These are phyloP conservation scores for Pythium grandisporangium DNA, from an alignment of 352 stramenopile species.

Conservation along the genomic window DNA sequence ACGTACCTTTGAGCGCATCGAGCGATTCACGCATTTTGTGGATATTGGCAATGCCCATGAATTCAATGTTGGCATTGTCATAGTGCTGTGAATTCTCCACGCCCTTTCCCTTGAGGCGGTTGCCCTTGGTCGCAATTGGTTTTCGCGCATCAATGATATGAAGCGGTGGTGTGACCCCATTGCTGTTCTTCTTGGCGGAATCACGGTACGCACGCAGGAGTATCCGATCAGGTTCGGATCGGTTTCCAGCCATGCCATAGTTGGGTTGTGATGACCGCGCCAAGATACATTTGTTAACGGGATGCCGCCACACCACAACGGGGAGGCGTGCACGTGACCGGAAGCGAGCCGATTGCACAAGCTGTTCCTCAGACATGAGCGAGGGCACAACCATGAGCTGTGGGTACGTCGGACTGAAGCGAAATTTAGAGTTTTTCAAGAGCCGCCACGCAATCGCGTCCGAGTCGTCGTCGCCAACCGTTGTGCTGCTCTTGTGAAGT, in stretches of 20 bases:
- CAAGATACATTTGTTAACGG: slow-evolving; percentile 89
- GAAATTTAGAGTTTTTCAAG: slow-evolving; percentile 87
- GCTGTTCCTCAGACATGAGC: slow-evolving; percentile 89
- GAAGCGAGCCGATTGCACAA: slow-evolving; percentile 86
- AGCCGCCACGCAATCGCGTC: slow-evolving; percentile 66
- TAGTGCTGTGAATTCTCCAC: slow-evolving; percentile 97
- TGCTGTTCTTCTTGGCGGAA: slow-evolving; percentile 68
- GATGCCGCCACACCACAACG: slow-evolving; percentile 89
- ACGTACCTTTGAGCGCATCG: slow-evolving; percentile 70
- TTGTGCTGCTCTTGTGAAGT: too few species aligned
- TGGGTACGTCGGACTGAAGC: slow-evolving; percentile 93
- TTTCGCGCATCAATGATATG: slow-evolving; percentile 84
- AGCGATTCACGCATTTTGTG: slow-evolving; percentile 97
- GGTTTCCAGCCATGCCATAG: slow-evolving; percentile 94
- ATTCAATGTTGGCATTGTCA: slow-evolving; percentile 91
- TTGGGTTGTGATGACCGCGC: slow-evolving; percentile 94
- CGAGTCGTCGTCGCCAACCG: slow-evolving; percentile 10
- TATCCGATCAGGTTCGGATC: slow-evolving; percentile 88
- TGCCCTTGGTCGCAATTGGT: slow-evolving; percentile 72
- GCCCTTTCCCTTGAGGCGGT: slow-evolving; percentile 81
- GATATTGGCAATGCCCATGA: slow-evolving; percentile 99
- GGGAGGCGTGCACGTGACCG: slow-evolving; percentile 89
- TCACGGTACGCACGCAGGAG: slow-evolving; percentile 83
- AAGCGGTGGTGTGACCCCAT: slow-evolving; percentile 51
- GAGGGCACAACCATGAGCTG: slow-evolving; percentile 92